Percentiles rank a stretch among this genome's conserved stretches.
Conservation (phyloP, 2,329 filamentous ascomycete genomes). For the Alternaria rosae region DNA sequence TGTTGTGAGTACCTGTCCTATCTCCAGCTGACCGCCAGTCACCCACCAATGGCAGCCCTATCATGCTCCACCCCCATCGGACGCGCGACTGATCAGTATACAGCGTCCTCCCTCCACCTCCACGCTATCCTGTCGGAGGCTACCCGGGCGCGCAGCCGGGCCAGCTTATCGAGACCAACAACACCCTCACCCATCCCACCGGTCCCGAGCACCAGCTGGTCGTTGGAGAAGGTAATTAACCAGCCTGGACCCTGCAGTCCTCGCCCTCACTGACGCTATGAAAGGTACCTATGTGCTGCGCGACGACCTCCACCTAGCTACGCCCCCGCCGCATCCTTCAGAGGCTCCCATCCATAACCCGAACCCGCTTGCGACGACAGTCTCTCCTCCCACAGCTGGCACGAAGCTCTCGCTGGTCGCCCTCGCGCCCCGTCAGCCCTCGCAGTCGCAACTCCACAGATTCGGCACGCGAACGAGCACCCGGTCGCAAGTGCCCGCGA, state of each 20-base stretch:
- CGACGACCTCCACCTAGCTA: conserved; percentile 91
- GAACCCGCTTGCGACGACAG: conserved; percentile 87
- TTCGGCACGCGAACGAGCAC: conserved; percentile 53
- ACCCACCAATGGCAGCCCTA: conserved; percentile 36
- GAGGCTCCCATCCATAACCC: conserved; percentile 86
- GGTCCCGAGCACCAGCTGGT: conserved; percentile 88
- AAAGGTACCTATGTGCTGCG: conserved; percentile 87
- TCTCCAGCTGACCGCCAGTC: conserved; percentile 19
- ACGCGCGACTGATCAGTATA: conserved; percentile 34
- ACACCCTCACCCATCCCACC: conserved; percentile 79
- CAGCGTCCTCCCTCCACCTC: conserved; percentile 79
- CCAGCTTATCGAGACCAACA: conserved; percentile 92
- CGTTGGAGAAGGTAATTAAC: conserved; percentile 80
- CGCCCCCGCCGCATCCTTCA: conserved; percentile 92
- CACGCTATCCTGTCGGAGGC: conserved; percentile 79
- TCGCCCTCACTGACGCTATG: conserved; percentile 31
- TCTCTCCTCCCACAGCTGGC: conserved; percentile 82
- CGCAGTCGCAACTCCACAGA: conserved; percentile 53
- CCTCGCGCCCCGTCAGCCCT: conserved; percentile 64
- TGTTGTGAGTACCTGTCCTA: conserved; percentile 45
- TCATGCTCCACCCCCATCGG: conserved; percentile 24
- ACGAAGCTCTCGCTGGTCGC: conserved; percentile 83
- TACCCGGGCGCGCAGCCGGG: conserved; percentile 77
- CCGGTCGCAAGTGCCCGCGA: conserved; percentile 53
- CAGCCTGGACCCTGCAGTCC: conserved; percentile 4